Conservation (phyloP, 352 stramenopile species). For the Pythium sukuiense region DNA sequence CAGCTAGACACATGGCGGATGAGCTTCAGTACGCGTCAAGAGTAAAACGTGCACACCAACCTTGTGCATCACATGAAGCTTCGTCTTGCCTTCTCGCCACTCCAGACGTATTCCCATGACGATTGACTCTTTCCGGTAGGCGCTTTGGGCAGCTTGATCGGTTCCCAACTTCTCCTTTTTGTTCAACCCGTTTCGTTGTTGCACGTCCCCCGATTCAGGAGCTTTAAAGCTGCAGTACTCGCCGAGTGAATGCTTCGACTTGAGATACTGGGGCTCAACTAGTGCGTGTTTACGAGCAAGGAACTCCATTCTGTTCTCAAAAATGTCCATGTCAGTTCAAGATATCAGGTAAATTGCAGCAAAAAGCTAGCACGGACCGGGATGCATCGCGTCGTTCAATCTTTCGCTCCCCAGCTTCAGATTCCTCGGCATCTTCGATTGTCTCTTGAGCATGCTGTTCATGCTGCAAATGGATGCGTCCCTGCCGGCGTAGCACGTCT, state of each 20-base stretch:
- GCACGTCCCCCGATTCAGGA: conserved; percentile 1
- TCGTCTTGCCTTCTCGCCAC: conserved; percentile 63
- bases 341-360: not conserved
- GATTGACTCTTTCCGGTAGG: conserved; percentile 40
- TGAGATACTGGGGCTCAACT: conserved; percentile 42
- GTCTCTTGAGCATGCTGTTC: conserved; percentile 5
- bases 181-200: not conserved
- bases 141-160: not conserved
- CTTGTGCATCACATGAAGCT: conserved; percentile 64
- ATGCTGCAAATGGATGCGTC: not conserved
- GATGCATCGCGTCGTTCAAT: conserved; percentile 35
- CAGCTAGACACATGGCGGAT: not conserved
- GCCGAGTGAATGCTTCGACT: conserved; percentile 39
- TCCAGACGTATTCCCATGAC: conserved; percentile 63
- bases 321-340: not conserved
- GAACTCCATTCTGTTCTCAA: conserved; percentile 41
- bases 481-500: conserved; percentile 34
- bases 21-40: not conserved
- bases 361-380: conserved; percentile 25
- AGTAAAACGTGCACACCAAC: conserved; percentile 23
- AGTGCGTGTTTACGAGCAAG: conserved; percentile 49
- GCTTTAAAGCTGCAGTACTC: conserved; percentile 69
- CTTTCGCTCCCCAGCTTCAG: not conserved
- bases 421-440: not conserved
- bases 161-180: not conserved